A percentile compares a stretch with the other conserved stretches of the same genome.
Conservation (phyloP, 768 basidiomycete species). For the Amanita molliuscula region DNA sequence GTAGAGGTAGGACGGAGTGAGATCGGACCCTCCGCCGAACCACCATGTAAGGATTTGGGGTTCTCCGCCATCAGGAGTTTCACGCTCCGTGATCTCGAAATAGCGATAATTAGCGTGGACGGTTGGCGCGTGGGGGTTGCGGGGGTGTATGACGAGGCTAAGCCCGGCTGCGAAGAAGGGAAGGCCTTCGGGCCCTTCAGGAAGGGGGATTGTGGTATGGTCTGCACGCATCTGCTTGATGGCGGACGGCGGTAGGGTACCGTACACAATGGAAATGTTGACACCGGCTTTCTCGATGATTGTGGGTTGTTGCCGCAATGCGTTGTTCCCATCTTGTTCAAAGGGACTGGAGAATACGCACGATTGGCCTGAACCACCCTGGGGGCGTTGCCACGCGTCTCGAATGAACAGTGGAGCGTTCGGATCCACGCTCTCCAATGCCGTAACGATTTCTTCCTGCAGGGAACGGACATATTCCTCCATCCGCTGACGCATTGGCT, state of each 20-base stretch:
- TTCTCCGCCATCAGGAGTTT: conserved; percentile 8
- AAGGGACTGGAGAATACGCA: conserved; percentile 63
- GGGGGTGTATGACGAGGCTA: conserved; percentile 88
- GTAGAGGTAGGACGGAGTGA: conserved; percentile 90
- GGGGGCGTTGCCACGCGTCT: conserved; percentile 65
- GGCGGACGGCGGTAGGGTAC: conserved; percentile 76
- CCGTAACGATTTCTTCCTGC: conserved; percentile 69
- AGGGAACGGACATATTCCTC: conserved; percentile 66
- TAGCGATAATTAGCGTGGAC: conserved; percentile 96
- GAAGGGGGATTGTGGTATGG: conserved; percentile 66
- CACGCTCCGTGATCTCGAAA: conserved; percentile 75
- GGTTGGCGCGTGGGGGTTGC: conserved; percentile 89
- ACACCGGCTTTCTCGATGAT: conserved; percentile 94
- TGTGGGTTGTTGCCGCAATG: conserved; percentile 19
- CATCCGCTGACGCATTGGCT: conserved; percentile 66
- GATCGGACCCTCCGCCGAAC: conserved; percentile 95
- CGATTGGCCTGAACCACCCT: conserved; percentile 71
- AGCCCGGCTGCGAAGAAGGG: conserved; percentile 94
- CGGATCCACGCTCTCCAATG: conserved; percentile 75
- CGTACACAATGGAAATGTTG: conserved; percentile 89
- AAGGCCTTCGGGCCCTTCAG: conserved; percentile 49
- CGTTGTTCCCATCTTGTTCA: conserved; percentile 18
- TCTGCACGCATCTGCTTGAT: conserved; percentile 94
- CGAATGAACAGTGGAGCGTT: conserved; percentile 62
- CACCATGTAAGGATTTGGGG: conserved; percentile 81